Percentiles rank a stretch among this genome's conserved stretches.
Conservation (phyloP, 2,329 filamentous ascomycete genomes). For the Clonostachys rosea region DNA sequence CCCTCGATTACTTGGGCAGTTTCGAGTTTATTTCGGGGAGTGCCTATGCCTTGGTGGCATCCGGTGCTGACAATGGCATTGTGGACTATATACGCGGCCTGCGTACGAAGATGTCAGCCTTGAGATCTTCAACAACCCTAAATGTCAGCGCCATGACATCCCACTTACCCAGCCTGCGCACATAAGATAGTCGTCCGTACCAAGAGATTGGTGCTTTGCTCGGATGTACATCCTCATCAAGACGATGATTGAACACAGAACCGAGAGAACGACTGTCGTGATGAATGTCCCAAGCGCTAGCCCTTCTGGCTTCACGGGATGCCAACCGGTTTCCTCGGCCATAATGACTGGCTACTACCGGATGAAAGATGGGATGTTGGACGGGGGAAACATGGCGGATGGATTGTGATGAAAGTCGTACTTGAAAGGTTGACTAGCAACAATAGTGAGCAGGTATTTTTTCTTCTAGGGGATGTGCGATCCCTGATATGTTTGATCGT, state of each 20-base stretch:
- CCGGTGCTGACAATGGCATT: neutral
- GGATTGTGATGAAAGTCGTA: too few species aligned
- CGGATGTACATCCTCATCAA: neutral
- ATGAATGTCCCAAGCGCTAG: neutral
- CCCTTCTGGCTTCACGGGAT: neutral
- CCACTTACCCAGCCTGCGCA: neutral
- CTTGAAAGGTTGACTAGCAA: too few species aligned
- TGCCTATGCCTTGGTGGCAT: neutral
- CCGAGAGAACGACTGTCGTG: neutral
- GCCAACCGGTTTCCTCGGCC: neutral
- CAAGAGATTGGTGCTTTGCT: neutral
- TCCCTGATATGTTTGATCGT: too few species aligned
- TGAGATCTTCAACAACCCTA: neutral
- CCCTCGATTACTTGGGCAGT: neutral
- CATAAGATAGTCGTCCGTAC: conserved; percentile 1
- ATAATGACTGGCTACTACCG: too few species aligned
- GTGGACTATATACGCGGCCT: neutral
- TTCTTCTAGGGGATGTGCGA: too few species aligned
- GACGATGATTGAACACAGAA: neutral
- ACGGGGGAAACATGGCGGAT: too few species aligned
- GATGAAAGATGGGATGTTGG: too few species aligned
- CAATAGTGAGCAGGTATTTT: too few species aligned
- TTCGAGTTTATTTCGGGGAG: neutral
- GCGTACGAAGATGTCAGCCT: neutral
- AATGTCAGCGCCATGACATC: too few species aligned